Base-by-base conservation (phyloP, 345 rosid species). In the Aquilaria malaccensis region DNA sequence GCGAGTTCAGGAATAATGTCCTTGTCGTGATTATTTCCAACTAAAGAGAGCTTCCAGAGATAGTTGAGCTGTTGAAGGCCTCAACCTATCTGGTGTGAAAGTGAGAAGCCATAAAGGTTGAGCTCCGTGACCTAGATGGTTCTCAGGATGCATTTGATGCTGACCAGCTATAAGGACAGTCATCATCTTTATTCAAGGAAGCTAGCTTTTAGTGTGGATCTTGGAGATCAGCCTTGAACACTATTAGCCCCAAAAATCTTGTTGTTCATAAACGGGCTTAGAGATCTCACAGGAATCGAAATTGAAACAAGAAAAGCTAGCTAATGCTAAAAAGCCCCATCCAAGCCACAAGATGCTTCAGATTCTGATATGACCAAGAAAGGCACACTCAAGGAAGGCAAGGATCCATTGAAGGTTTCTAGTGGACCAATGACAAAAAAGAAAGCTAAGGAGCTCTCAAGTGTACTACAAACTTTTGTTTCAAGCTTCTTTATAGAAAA, bases 111-210 rank as follows among this genome's bases (percentile, higher is more conserved):
- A 48, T 88, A 80, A 10, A 95, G 93, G 64, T 65, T 70, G 50
- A 95, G 76, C 69, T 86, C 89, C 10, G 83, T 80, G 64, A 95
- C 96, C 55, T 96, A 82, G 58, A 76, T 83, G 32, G 86, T 73
- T 59, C 80, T 67, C 1, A 93, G 93, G 81, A 82, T 87, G 65
- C 99, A 95, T 56, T 71, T 80, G 58, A 88, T 89, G 41, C 97
- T 96, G 37, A 53, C 52, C 97, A 91, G 62, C 67, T 68, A 67
- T 97, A 95, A 41, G 97, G 84, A 70, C 50, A 80, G 71, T 83
- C 83, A 45, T 83, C 93, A 30, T 95, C 95, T 77, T 85, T 95
- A 56, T 76, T 80, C 99, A 96, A 95, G 11, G 99, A 85, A 0
- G 75, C 69, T 11, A 95, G 93, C 81, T 82, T 86, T 46, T 74